Conservation (phyloP, 2,329 filamentous ascomycete species). For the Zasmidium citrigriseum region DNA sequence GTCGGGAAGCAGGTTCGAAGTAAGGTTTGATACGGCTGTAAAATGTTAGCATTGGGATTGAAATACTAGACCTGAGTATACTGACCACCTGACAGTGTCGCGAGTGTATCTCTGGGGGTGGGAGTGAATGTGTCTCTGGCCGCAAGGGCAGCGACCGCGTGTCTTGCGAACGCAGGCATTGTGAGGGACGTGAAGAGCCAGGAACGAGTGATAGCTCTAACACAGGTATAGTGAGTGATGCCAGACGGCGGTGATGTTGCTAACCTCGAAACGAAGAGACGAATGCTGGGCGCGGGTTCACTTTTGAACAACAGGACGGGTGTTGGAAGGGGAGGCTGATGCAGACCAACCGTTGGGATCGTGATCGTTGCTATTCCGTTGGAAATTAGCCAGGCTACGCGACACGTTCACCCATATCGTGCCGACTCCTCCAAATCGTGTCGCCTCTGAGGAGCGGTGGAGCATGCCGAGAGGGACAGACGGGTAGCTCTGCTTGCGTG, state of each 20-base stretch:
- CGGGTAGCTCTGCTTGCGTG: neutral
- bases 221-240: conserved; percentile 2
- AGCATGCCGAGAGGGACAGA: neutral
- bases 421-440: neutral
- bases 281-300: conserved; percentile 4
- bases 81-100: neutral
- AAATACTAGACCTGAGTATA: neutral
- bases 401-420: neutral
- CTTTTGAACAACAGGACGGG: neutral
- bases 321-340: neutral
- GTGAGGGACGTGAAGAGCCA: neutral
- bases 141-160: conserved; percentile 3
- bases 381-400: conserved; percentile 3
- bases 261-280: neutral
- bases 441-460: neutral
- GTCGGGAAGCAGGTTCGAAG: conserved; percentile 3
- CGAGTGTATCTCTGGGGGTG: neutral
- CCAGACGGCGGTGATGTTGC: neutral
- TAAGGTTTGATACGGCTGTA: conserved; percentile 6
- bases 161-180: conserved; percentile 1
- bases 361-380: conserved; percentile 3
- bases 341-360: conserved; percentile 1
- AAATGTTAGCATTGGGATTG: neutral
- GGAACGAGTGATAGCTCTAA: conserved; percentile 3
- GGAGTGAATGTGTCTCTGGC: neutral